phyloP scores from a whole-genome alignment of 345 rosid species.

The Acer saccharum region DNA sequence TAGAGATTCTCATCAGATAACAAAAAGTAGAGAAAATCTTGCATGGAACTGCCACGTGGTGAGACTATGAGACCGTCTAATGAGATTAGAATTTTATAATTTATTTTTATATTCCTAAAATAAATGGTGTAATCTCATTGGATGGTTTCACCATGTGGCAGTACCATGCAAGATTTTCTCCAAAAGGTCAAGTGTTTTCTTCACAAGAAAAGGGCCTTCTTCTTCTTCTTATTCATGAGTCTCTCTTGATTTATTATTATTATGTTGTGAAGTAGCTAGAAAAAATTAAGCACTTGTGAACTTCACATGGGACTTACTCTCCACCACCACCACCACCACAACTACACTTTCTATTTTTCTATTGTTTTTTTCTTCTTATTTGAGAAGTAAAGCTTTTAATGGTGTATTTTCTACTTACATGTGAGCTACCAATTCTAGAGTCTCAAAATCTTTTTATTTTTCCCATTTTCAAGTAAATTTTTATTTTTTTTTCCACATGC shows the following conservation, averaged over 20 bases:
- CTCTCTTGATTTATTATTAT: neutral
- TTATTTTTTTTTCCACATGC: neutral
- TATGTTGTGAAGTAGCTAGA: neutral
- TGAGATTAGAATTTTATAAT: no score
- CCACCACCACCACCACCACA: neutral
- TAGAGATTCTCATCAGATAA: conserved; percentile 31
- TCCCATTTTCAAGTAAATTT: neutral
- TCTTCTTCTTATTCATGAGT: neutral
- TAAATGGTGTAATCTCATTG: no score
- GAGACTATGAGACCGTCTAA: no score
- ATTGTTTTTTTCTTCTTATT: neutral
- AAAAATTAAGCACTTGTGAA: conserved; percentile 22
- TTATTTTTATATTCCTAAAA: no score
- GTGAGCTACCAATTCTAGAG: conserved; percentile 11
- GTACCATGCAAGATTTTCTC: no score
- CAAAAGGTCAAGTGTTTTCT: conserved; percentile 3
- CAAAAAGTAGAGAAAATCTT: conserved; percentile 2
- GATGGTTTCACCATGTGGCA: no score
- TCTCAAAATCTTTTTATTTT: neutral
- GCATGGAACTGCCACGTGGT: no score
- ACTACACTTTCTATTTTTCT: neutral
- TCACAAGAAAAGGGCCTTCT: conserved; percentile 34
- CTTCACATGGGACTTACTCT: conserved; percentile 27
- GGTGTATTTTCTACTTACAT: neutral
- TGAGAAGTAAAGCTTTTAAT: neutral